Evolutionary conservation across 345 rosid genomes (phyloP).

Genomic region (Eucalyptus melliodora): DNA sequence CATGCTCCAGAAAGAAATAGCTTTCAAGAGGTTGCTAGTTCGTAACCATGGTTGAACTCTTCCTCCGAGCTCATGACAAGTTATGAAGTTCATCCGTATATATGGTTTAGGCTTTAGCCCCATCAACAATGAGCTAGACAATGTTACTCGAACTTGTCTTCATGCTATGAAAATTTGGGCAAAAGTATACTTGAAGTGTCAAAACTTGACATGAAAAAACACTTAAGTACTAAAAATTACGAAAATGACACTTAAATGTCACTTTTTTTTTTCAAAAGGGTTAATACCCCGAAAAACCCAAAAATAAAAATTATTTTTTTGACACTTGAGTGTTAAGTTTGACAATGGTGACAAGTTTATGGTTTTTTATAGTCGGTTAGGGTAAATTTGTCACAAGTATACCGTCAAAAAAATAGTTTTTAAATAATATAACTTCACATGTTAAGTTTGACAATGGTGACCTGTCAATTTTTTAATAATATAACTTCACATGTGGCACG

Average conservation of each 20-base stretch:
- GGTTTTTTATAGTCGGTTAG: too few relatives aligned
- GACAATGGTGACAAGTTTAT: fast-evolving
- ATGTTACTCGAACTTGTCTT: background rate
- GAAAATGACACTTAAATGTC: fast-evolving
- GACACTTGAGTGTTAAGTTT: too few relatives aligned
- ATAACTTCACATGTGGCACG: fast-evolving
- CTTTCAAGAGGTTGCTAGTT: background rate
- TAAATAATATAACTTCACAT: too few relatives aligned
- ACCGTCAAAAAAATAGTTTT: too few relatives aligned
- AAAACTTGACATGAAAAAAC: fast-evolving
- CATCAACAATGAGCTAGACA: background rate
- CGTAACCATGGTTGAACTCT: background rate
- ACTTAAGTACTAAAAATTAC: fast-evolving
- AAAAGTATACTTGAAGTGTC: fast-evolving
- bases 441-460: fast-evolving
- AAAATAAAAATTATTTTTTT: too few relatives aligned
- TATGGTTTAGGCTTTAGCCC: background rate
- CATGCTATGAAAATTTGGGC: background rate
- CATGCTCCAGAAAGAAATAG: background rate
- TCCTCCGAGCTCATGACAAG: background rate
- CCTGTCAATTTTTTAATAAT: too few relatives aligned
- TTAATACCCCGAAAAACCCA: too few relatives aligned
- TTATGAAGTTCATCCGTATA: background rate
- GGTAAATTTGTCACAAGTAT: too few relatives aligned
- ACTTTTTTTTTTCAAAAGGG: too few relatives aligned